These are phyloP conservation scores for Diaporthe humulicola DNA, from an alignment of 2,329 filamentous ascomycete species.

Conservation along the genomic window DNA sequence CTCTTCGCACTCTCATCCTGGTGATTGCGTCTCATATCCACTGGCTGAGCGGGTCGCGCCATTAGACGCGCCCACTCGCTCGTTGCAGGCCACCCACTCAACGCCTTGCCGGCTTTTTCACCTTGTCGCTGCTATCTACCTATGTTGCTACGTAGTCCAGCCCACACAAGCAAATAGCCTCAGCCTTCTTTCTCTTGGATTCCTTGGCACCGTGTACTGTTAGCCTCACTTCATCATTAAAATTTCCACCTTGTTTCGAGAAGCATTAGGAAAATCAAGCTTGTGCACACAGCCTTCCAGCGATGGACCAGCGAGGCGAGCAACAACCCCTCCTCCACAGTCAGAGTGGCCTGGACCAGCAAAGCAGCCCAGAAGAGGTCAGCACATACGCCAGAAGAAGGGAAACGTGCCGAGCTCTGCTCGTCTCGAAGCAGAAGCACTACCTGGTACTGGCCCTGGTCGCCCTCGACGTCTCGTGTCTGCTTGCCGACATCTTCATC, in stretches of 20 bases:
- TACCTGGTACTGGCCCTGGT: slow-evolving; percentile 59
- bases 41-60: background rate
- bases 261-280: background rate
- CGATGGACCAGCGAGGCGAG: slow-evolving; percentile 35
- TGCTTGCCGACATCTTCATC: slow-evolving; percentile 62
- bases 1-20: background rate
- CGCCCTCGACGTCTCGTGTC: slow-evolving; percentile 58
- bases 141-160: background rate
- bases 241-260: background rate
- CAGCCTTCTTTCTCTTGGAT: background rate
- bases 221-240: slow-evolving; percentile 8
- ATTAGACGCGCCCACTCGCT: slow-evolving; percentile 1
- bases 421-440: slow-evolving; percentile 54
- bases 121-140: background rate
- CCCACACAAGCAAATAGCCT: background rate
- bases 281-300: background rate
- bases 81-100: slow-evolving; percentile 4
- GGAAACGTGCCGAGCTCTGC: slow-evolving; percentile 28
- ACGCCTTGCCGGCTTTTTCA: slow-evolving; percentile 6
- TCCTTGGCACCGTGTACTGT: background rate
- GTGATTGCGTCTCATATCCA: background rate
- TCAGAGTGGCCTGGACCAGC: slow-evolving; percentile 1
- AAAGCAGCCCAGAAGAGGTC: slow-evolving; percentile 22
- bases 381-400: slow-evolving; percentile 30
- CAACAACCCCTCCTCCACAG: slow-evolving; percentile 36